These are phyloP conservation scores for Aspergillus costaricaensis DNA, from an alignment of 2,329 filamentous ascomycete genomes.

Conservation along the genomic window DNA sequence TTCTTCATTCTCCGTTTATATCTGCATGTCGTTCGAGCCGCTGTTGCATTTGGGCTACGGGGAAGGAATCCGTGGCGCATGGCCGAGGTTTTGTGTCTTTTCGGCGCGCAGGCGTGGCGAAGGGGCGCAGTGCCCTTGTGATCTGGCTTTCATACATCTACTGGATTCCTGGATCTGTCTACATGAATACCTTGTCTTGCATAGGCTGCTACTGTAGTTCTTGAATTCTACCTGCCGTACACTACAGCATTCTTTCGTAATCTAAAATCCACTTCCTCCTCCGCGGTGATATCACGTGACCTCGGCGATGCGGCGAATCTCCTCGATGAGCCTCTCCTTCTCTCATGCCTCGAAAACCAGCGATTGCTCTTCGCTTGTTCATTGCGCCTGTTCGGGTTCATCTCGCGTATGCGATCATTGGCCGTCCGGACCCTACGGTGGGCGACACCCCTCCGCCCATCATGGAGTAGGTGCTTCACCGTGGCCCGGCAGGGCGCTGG, in stretches of 20 bases:
- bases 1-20: constrained; percentile 20
- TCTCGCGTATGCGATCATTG: constrained; percentile 36
- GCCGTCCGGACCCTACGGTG: constrained; percentile 25
- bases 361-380: not conserved
- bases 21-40: constrained; percentile 8
- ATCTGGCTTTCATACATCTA: constrained; percentile 10
- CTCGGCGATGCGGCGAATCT: not conserved
- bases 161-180: not conserved
- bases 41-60: constrained; percentile 14
- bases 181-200: not conserved
- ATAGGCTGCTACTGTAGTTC: too few relatives aligned
- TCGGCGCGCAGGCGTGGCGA: constrained; percentile 30
- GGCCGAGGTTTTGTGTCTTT: constrained; percentile 22
- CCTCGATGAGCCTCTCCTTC: not conserved
- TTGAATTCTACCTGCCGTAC: too few relatives aligned
- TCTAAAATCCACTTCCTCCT: not conserved
- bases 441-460: constrained; percentile 28
- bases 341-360: not conserved
- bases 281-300: not conserved
- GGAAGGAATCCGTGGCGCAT: constrained; percentile 18
- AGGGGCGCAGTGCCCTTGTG: constrained; percentile 17
- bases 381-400: not conserved
- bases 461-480: constrained; percentile 21
- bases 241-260: too few relatives aligned
- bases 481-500: constrained; percentile 12